phyloP scores from a whole-genome alignment of 192 early-diverging fungal genomes.

The Podila clonocystis region DNA sequence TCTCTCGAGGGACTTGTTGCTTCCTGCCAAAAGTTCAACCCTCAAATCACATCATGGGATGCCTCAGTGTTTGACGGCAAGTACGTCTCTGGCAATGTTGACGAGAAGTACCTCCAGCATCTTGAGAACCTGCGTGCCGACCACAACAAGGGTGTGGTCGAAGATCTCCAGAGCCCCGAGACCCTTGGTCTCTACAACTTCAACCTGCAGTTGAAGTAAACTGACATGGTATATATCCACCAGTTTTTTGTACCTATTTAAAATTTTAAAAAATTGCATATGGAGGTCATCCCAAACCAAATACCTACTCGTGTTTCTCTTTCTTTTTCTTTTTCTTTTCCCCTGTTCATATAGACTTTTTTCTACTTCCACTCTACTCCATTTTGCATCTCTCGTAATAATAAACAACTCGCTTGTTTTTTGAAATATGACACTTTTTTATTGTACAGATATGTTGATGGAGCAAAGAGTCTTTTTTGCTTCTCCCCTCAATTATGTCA shows the following conservation, averaged over 20 bases:
- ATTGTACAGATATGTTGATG: not conserved
- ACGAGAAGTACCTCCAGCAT: constrained; percentile 71
- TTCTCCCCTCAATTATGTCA: constrained; percentile 11
- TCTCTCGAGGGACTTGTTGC: constrained; percentile 85
- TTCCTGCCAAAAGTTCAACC: constrained; percentile 89
- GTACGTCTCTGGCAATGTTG: constrained; percentile 89
- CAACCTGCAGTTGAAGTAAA: constrained; percentile 1
- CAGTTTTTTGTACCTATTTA: too few relatives aligned
- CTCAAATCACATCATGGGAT: constrained; percentile 86
- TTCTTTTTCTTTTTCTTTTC: too few relatives aligned
- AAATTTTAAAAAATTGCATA: too few relatives aligned
- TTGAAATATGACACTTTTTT: not conserved
- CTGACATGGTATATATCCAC: not conserved
- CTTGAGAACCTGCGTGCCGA: constrained; percentile 66
- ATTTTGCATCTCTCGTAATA: too few relatives aligned
- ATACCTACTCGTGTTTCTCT: too few relatives aligned
- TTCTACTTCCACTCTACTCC: too few relatives aligned
- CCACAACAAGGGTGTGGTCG: constrained; percentile 43
- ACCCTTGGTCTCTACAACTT: constrained; percentile 3
- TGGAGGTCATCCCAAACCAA: too few relatives aligned
- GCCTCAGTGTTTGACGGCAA: constrained; percentile 96
- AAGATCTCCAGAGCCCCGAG: constrained; percentile 50
- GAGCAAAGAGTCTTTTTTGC: not conserved
- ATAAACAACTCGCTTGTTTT: too few relatives aligned
- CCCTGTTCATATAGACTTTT: too few relatives aligned